A percentile compares a stretch with the other conserved stretches of the same genome.
phyloP scores from a whole-genome alignment of 306 rosid species.

The Gastrolobium villosum region DNA sequence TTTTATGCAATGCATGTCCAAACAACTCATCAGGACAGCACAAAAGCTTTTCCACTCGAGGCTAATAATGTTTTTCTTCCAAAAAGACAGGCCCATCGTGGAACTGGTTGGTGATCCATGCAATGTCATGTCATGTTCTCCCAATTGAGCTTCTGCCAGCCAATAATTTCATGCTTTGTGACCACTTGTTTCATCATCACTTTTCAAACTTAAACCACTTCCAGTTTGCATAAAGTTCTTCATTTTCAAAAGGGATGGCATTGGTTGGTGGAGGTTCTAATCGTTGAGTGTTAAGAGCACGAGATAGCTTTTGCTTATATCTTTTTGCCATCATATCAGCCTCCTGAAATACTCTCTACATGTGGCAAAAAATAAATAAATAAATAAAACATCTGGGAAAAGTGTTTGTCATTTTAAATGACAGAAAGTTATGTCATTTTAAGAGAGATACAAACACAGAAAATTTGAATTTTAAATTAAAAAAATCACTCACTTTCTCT shows the following conservation, averaged over 20 bases:
- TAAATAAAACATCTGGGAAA: not conserved
- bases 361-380: not conserved
- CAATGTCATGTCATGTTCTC: conserved; percentile 35
- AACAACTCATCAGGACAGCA: conserved; percentile 28
- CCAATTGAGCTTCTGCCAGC: conserved; percentile 34
- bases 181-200: conserved; percentile 30
- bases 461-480: too few species aligned
- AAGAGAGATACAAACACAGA: too few species aligned
- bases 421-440: too few species aligned
- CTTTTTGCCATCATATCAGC: conserved; percentile 86
- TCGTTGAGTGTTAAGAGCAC: conserved; percentile 37
- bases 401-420: too few species aligned
- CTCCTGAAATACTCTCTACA: conserved; percentile 76
- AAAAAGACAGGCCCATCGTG: not conserved
- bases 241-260: conserved; percentile 70
- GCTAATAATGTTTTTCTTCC: conserved; percentile 34
- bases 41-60: conserved; percentile 9
- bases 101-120: conserved; percentile 16
- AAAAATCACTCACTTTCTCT: too few species aligned
- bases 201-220: conserved; percentile 89
- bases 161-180: conserved; percentile 20
- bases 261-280: conserved; percentile 45
- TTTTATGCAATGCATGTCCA: conserved; percentile 28
- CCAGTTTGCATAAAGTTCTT: conserved; percentile 85
- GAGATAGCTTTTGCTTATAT: conserved; percentile 76